Base-by-base conservation (phyloP, 179 eudicot species). In the Silene vulgaris region DNA sequence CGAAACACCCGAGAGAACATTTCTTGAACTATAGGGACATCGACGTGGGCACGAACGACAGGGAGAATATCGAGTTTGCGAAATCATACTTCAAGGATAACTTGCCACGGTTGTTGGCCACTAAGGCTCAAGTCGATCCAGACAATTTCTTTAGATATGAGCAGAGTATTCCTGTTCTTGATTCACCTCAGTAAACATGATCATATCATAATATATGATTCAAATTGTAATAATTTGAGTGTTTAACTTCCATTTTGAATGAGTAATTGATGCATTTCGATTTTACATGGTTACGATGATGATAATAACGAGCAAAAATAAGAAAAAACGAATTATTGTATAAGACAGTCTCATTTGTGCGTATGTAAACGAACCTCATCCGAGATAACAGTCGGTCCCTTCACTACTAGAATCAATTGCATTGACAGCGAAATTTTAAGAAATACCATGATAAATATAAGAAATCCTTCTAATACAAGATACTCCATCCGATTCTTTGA, bases 1-100 rank as follows among this genome's bases (percentile, higher is more conserved):
- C 86, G 9, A 78, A 68, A 61, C 69, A 80, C 54, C 84, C 86
- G 1, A 84, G 86, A 65, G 84, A 79, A 65, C 79, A 80, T 72
- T 83, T 80, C 70, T 75, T 84, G 84, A 84, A 84, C 62, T 80
- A 84, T 50, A 72, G 86, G 45, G 86, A 84, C 54, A 19, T 84
- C 20, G 86, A 84, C 3, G 70, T 78, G 16, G 84, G 86, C 3
- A 73, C 79, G 5, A 80, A 73, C 70, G 68, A 28, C 9, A 26
- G 40, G 20, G 57, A 76, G 14, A 71, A 78, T 8, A 5, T 63
- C n/a, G 56, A 19, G 11, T 79, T 79, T 75, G 82, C 72, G 1
- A 35, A 30, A 1, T 66, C 23, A 14, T 80, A 83, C 60, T 83
- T 80, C 73, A 66, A 74, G 66, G 77, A 72, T 28, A 83, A 80